Evolutionary conservation across 192 early-diverging fungal genomes (phyloP).

Genomic region (Entomortierella beljakovae): DNA sequence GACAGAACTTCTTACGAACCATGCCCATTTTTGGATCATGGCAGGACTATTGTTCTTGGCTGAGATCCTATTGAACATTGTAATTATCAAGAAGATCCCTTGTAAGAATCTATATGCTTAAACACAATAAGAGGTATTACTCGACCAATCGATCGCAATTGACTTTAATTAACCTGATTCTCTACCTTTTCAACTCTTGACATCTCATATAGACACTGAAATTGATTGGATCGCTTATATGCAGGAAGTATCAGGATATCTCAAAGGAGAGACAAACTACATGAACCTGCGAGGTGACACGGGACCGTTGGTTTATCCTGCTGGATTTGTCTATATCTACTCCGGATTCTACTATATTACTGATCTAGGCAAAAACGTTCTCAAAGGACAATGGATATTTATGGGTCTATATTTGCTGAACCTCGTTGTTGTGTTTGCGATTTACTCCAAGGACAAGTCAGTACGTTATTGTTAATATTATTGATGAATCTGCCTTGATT

Average conservation of each 20-base stretch:
- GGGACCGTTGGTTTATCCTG: slow-evolving; percentile 96
- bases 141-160: background rate
- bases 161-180: too few relatives aligned
- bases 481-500: background rate
- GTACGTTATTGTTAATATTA: slow-evolving; percentile 27
- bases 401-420: slow-evolving; percentile 80
- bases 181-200: background rate
- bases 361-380: slow-evolving; percentile 72
- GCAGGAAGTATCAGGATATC: slow-evolving; percentile 87
- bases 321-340: slow-evolving; percentile 93
- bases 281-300: slow-evolving; percentile 84
- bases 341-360: slow-evolving; percentile 78
- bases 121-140: background rate
- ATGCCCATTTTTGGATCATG: slow-evolving; percentile 61
- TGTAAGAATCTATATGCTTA: slow-evolving; percentile 60
- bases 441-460: slow-evolving; percentile 70
- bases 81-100: slow-evolving; percentile 69
- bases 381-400: slow-evolving; percentile 86
- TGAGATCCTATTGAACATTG: slow-evolving; percentile 62
- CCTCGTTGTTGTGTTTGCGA: slow-evolving; percentile 68
- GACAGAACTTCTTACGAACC: slow-evolving; percentile 54
- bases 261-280: slow-evolving; percentile 89
- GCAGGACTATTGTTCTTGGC: slow-evolving; percentile 58
- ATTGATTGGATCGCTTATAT: slow-evolving; percentile 98
- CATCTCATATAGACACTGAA: slow-evolving; percentile 79